phyloP scores from a whole-genome alignment of 208 protist species.

The Leishmania tropica region DNA sequence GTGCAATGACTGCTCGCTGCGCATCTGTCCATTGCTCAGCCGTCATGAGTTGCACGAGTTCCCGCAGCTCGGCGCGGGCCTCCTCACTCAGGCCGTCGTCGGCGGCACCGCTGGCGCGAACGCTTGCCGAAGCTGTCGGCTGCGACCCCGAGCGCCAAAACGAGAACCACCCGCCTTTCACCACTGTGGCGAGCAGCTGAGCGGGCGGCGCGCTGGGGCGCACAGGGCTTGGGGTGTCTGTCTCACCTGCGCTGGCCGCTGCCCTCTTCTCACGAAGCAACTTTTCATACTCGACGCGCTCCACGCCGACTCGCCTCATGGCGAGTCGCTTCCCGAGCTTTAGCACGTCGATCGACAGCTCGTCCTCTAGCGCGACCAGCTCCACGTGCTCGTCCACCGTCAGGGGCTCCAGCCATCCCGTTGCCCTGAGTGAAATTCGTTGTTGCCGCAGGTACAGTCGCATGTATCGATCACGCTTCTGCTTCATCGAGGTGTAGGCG shows the following conservation, averaged over 20 bases:
- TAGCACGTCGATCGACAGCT: slow-evolving; percentile 62
- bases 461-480: slow-evolving; percentile 50
- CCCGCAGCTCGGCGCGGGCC: slow-evolving; percentile 46
- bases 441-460: slow-evolving; percentile 45
- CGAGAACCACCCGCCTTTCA: slow-evolving; percentile 20
- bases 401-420: slow-evolving; percentile 48
- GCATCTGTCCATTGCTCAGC: slow-evolving; percentile 58
- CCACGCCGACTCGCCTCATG: slow-evolving; percentile 32
- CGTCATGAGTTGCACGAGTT: slow-evolving; percentile 60
- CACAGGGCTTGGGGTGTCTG: not conserved
- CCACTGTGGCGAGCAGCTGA: not conserved
- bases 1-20: slow-evolving; percentile 65
- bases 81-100: slow-evolving; percentile 32
- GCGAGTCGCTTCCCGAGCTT: slow-evolving; percentile 57
- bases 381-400: slow-evolving; percentile 34
- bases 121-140: slow-evolving; percentile 2
- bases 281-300: slow-evolving; percentile 42
- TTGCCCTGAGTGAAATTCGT: slow-evolving; percentile 23
- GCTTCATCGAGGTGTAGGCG: slow-evolving; percentile 41
- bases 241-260: not conserved
- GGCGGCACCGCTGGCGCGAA: not conserved
- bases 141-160: slow-evolving; percentile 22
- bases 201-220: not conserved
- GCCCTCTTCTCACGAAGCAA: slow-evolving; percentile 24
- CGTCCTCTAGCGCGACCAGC: slow-evolving; percentile 44